phyloP scores from a whole-genome alignment of 257 asterid species.

The Voacanga thouarsii region DNA sequence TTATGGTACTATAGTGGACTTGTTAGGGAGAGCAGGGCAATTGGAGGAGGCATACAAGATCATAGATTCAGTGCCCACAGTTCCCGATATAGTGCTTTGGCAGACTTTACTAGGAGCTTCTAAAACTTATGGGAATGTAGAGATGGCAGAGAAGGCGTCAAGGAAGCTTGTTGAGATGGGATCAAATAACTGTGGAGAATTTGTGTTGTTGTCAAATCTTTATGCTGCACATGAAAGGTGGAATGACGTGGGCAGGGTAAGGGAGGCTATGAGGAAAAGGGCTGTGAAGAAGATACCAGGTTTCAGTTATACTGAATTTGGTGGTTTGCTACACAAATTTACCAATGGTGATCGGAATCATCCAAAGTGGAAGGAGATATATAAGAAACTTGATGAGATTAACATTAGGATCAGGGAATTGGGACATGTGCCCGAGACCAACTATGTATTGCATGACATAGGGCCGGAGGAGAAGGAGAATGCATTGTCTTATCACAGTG shows the following conservation, averaged over 20 bases:
- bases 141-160: slow-evolving; percentile 89
- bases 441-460: slow-evolving; percentile 79
- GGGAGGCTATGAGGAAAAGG: slow-evolving; percentile 68
- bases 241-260: slow-evolving; percentile 75
- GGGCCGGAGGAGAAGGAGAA: slow-evolving; percentile 91
- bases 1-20: slow-evolving; percentile 81
- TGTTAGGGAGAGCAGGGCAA: slow-evolving; percentile 83
- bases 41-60: slow-evolving; percentile 59
- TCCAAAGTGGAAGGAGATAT: slow-evolving; percentile 51
- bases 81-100: slow-evolving; percentile 82
- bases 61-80: slow-evolving; percentile 53
- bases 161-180: slow-evolving; percentile 82
- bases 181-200: slow-evolving; percentile 75
- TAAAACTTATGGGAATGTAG: slow-evolving; percentile 63
- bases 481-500: slow-evolving; percentile 76
- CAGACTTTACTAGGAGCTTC: slow-evolving; percentile 82
- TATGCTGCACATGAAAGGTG: slow-evolving; percentile 82
- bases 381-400: slow-evolving; percentile 70
- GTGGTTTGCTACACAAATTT: slow-evolving; percentile 54
- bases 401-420: slow-evolving; percentile 41
- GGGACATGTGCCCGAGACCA: slow-evolving; percentile 79
- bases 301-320: slow-evolving; percentile 69
- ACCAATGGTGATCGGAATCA: slow-evolving; percentile 67
- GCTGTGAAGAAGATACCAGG: slow-evolving; percentile 83
- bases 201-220: slow-evolving; percentile 73